Conservation (phyloP, 2,329 filamentous ascomycete species). For the Sporothrix pseudoabietina region DNA sequence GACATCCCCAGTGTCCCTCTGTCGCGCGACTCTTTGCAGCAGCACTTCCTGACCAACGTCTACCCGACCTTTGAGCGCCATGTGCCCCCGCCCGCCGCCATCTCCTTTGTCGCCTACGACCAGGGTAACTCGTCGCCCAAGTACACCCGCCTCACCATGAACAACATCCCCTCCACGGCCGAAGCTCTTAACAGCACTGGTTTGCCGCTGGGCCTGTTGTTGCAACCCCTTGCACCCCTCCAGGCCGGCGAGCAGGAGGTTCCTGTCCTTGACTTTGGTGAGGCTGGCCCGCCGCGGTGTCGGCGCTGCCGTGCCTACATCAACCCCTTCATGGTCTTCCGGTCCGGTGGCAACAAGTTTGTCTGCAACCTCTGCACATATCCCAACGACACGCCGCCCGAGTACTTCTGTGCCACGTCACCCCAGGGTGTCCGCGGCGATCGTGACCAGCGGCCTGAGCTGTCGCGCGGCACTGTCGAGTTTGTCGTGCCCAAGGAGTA, state of each 20-base stretch:
- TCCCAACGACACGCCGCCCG: slow-evolving; percentile 86
- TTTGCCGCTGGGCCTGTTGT: slow-evolving; percentile 80
- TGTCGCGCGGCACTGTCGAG: slow-evolving; percentile 90
- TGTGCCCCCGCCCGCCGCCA: slow-evolving; percentile 81
- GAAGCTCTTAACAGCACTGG: slow-evolving; percentile 80
- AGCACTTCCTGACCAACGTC: slow-evolving; percentile 81
- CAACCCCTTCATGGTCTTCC: slow-evolving; percentile 99
- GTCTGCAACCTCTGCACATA: slow-evolving; percentile 98
- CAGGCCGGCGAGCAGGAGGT: slow-evolving; percentile 84
- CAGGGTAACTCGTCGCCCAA: slow-evolving; percentile 97
- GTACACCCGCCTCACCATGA: slow-evolving; percentile 86
- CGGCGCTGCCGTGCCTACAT: slow-evolving; percentile 93
- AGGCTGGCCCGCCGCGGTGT: slow-evolving; percentile 85
- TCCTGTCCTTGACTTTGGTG: slow-evolving; percentile 93
- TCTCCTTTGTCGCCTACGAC: slow-evolving; percentile 91
- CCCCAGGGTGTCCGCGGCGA: slow-evolving; percentile 86
- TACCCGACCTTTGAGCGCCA: slow-evolving; percentile 97
- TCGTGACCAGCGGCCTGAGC: slow-evolving; percentile 82
- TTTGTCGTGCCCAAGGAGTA: slow-evolving; percentile 98
- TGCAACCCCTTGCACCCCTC: slow-evolving; percentile 84
- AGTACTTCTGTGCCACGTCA: slow-evolving; percentile 92
- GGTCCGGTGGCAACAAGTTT: slow-evolving; percentile 90
- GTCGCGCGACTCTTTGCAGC: slow-evolving; percentile 78
- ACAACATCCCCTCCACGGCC: slow-evolving; percentile 82
- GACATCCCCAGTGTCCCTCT: slow-evolving; percentile 89